phyloP scores from a whole-genome alignment of 2,329 filamentous ascomycete species.

The Atkinsonella texensis region DNA sequence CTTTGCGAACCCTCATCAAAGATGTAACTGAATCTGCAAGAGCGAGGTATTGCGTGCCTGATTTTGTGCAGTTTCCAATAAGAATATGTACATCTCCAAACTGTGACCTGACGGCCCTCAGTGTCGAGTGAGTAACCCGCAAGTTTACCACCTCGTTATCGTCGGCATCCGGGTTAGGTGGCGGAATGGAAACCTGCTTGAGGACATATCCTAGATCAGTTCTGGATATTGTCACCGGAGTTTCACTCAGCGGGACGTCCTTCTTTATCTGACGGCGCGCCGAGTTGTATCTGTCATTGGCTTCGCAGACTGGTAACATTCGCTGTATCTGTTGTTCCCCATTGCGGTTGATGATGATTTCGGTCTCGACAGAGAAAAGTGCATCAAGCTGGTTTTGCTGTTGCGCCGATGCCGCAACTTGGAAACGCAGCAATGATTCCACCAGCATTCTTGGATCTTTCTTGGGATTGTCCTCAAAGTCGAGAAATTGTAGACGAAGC shows the following conservation, averaged over 20 bases:
- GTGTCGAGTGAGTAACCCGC: neutral
- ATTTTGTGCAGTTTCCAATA: neutral
- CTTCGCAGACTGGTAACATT: neutral
- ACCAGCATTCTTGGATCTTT: neutral
- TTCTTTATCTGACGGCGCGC: neutral
- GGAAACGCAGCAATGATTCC: neutral
- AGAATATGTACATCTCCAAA: neutral
- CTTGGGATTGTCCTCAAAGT: neutral
- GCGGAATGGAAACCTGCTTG: neutral
- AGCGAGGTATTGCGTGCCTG: neutral
- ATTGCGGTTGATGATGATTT: neutral
- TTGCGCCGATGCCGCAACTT: neutral
- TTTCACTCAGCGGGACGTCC: neutral
- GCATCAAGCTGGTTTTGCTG: neutral
- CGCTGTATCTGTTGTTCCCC: neutral
- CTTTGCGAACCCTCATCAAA: neutral
- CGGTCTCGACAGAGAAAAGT: constrained; percentile 1
- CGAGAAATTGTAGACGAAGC: constrained; percentile 3
- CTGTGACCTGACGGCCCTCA: neutral
- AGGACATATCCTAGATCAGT: neutral
- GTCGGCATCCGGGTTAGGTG: neutral
- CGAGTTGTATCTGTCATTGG: constrained; percentile 3
- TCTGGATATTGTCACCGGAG: neutral
- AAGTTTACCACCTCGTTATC: neutral
- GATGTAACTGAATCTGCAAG: neutral